A percentile compares a stretch with the other conserved stretches of the same genome.
These are phyloP conservation scores for Boletus rubropictus DNA, from an alignment of 768 basidiomycete genomes.

Conservation along the genomic window DNA sequence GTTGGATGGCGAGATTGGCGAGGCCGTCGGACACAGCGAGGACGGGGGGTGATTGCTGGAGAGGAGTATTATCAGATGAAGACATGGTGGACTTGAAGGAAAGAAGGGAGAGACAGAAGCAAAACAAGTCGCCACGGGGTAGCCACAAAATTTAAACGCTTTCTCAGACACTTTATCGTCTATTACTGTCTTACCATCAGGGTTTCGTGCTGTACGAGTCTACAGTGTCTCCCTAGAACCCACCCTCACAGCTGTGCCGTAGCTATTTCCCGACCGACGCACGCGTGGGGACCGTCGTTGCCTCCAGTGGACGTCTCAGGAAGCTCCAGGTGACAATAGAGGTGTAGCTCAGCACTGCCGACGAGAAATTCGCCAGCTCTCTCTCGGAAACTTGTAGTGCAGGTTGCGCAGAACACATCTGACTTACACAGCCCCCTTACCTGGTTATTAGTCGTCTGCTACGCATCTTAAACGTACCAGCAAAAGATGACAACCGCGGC, in stretches of 20 bases:
- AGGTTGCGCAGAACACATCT: not conserved
- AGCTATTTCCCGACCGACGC: constrained; percentile 60
- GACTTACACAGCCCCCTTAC: not conserved
- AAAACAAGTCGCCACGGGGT: constrained; percentile 14
- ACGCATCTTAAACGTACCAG: not conserved
- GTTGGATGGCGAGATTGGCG: constrained; percentile 30
- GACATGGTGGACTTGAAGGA: constrained; percentile 31
- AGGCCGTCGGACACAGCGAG: constrained; percentile 30
- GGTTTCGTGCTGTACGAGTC: constrained; percentile 53
- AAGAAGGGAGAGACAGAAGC: constrained; percentile 6
- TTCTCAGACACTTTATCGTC: constrained; percentile 65
- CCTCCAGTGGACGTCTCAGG: constrained; percentile 10
- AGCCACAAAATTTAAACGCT: constrained; percentile 23
- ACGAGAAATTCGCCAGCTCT: constrained; percentile 56
- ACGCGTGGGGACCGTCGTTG: constrained; percentile 56
- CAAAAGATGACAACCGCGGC: too few species aligned
- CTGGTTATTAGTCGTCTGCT: not conserved
- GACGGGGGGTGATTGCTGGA: constrained; percentile 16
- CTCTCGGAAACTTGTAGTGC: constrained; percentile 28
- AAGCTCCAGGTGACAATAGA: constrained; percentile 49
- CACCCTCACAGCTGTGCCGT: constrained; percentile 5
- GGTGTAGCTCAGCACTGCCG: constrained; percentile 48
- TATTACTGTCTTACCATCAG: constrained; percentile 25
- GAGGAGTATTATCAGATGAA: constrained; percentile 20
- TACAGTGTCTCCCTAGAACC: not conserved